phyloP scores from a whole-genome alignment of 2,329 filamentous ascomycete genomes.

The Hymenoscyphus linearis region DNA sequence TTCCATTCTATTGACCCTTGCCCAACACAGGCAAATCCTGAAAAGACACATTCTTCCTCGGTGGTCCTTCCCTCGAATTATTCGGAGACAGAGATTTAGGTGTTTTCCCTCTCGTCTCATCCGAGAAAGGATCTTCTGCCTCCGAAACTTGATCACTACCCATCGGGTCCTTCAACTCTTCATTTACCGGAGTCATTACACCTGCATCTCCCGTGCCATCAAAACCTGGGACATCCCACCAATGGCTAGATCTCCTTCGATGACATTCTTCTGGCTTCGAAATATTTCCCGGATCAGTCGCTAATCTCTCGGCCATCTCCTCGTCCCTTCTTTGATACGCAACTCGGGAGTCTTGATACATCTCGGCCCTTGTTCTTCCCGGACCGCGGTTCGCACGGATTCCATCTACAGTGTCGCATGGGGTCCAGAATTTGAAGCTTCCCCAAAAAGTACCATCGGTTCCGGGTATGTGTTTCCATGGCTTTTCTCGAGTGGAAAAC shows the following conservation, averaged over 20 bases:
- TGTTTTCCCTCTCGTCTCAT: not conserved
- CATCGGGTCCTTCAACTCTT: constrained; percentile 22
- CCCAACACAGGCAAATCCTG: constrained; percentile 1
- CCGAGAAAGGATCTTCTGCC: not conserved
- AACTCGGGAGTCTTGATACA: constrained; percentile 44
- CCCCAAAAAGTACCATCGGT: constrained; percentile 35
- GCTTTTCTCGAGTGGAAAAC: constrained; percentile 65
- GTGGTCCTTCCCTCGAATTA: not conserved
- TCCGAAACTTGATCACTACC: constrained; percentile 9
- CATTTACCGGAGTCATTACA: constrained; percentile 23
- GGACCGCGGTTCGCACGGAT: constrained; percentile 31
- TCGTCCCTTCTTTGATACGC: constrained; percentile 44
- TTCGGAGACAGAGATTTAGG: not conserved
- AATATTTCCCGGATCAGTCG: constrained; percentile 8
- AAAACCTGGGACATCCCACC: constrained; percentile 31
- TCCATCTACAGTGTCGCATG: constrained; percentile 20
- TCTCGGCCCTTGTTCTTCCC: constrained; percentile 48
- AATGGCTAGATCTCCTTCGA: constrained; percentile 29
- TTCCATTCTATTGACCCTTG: not conserved
- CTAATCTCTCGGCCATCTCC: constrained; percentile 37
- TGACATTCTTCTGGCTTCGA: not conserved
- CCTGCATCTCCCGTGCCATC: constrained; percentile 8
- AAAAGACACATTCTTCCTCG: not conserved
- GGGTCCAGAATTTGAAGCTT: constrained; percentile 32
- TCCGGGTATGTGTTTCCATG: constrained; percentile 55